These are phyloP conservation scores for Solanum hybrid DNA, from an alignment of 305 asterid species.

Conservation along the genomic window DNA sequence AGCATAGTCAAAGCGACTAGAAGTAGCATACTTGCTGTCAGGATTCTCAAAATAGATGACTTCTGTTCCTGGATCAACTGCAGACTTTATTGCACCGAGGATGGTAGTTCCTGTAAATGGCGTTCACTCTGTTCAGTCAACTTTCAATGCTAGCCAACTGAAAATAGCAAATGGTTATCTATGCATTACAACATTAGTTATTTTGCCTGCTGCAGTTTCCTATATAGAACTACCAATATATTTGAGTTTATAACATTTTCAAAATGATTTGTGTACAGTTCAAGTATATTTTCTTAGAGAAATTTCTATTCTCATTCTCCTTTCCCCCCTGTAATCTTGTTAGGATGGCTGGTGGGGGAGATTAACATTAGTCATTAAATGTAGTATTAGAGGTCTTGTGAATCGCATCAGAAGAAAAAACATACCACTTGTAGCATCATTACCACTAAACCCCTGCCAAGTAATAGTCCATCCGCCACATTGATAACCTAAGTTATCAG, in stretches of 20 bases:
- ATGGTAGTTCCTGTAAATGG: conserved; percentile 64
- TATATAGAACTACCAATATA: neutral
- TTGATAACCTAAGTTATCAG: conserved; percentile 84
- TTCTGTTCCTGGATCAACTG: conserved; percentile 56
- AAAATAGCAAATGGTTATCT: neutral
- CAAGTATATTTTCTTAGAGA: neutral
- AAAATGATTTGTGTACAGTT: neutral
- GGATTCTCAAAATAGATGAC: conserved; percentile 61
- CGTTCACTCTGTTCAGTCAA: conserved; percentile 5
- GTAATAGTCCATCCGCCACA: conserved; percentile 97
- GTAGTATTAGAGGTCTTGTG: neutral
- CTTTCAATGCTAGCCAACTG: neutral
- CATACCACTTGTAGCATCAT: conserved; percentile 52
- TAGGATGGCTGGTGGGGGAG: neutral
- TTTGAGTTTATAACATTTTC: neutral
- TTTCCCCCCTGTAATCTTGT: neutral
- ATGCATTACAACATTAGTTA: neutral
- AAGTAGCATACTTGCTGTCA: conserved; percentile 36
- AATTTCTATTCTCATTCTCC: neutral
- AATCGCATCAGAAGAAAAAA: neutral
- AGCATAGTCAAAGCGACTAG: conserved; percentile 62
- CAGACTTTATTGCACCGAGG: conserved; percentile 52
- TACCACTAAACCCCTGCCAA: conserved; percentile 91
- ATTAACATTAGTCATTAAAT: neutral
- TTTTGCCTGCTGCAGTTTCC: neutral